These are phyloP conservation scores for Tetrapisispora phaffii DNA, from an alignment of 805 yeast genomes.

Conservation along the genomic window DNA sequence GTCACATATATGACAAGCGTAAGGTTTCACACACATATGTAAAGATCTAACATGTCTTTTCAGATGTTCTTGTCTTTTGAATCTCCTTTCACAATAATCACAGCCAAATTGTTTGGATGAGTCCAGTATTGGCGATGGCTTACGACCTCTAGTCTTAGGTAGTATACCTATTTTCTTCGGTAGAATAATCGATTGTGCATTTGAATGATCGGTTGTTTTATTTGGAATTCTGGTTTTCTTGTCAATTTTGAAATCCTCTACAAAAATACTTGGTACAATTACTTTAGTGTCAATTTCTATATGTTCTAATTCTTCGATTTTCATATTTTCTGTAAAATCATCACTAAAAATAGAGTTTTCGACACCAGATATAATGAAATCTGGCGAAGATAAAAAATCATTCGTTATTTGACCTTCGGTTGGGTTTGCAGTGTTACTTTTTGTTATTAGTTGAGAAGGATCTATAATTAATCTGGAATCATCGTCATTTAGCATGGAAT, in stretches of 20 bases:
- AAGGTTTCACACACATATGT: conserved; percentile 67
- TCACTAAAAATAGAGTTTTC: not conserved
- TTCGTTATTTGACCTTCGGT: not conserved
- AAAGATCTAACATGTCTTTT: conserved; percentile 65
- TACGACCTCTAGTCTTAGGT: conserved; percentile 47
- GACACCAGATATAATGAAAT: not conserved
- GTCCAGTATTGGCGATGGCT: conserved; percentile 52
- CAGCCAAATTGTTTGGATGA: conserved; percentile 51
- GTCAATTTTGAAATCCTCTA: conserved; percentile 1
- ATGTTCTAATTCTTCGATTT: not conserved
- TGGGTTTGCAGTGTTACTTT: not conserved
- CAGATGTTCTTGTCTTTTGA: conserved; percentile 69
- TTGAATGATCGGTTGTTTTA: not conserved
- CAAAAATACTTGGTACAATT: not conserved
- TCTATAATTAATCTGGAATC: not conserved
- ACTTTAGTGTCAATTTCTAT: conserved; percentile 1
- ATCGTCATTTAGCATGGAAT: not conserved
- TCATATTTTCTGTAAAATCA: not conserved
- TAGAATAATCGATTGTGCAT: not conserved
- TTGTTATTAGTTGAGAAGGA: conserved; percentile 2
- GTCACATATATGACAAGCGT: conserved; percentile 48
- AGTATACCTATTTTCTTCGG: conserved; percentile 2
- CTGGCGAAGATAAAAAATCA: not conserved
- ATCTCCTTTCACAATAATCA: conserved; percentile 51
- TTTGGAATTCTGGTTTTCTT: not conserved